phyloP scores from a whole-genome alignment of 306 rosid genomes.

The Fragaria ananassa region DNA sequence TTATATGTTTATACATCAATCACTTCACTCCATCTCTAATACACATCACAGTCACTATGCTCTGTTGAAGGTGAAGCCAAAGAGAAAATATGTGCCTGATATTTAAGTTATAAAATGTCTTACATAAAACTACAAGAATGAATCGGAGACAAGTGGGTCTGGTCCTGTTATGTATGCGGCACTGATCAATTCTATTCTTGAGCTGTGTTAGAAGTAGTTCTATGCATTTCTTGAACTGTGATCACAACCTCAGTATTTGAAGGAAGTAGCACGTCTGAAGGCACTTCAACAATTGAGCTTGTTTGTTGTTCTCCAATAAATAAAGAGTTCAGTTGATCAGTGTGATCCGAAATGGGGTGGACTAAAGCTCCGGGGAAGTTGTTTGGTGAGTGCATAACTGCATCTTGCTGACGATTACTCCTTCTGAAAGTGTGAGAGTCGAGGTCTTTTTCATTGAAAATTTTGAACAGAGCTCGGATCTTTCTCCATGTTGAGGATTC shows the following conservation, averaged over 20 bases:
- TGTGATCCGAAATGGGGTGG: not conserved
- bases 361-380: not conserved
- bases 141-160: not conserved
- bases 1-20: no score
- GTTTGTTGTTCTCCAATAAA: not conserved
- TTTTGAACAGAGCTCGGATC: conserved; percentile 16
- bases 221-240: not conserved
- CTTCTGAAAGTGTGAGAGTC: not conserved
- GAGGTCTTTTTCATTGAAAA: conserved; percentile 26
- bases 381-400: not conserved
- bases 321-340: not conserved
- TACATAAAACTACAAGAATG: not conserved
- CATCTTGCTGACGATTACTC: not conserved
- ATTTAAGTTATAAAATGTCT: no score
- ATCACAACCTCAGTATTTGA: not conserved
- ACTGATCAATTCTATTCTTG: not conserved
- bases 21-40: no score
- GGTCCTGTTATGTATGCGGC: not conserved
- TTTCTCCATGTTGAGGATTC: conserved; percentile 35
- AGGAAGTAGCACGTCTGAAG: not conserved
- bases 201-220: not conserved
- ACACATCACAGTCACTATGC: no score
- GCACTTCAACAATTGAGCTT: not conserved
- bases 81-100: no score
- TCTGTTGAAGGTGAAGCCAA: no score